Evolutionary conservation across 805 yeast species (phyloP).

Genomic region (Tetrapisispora arboricola): DNA sequence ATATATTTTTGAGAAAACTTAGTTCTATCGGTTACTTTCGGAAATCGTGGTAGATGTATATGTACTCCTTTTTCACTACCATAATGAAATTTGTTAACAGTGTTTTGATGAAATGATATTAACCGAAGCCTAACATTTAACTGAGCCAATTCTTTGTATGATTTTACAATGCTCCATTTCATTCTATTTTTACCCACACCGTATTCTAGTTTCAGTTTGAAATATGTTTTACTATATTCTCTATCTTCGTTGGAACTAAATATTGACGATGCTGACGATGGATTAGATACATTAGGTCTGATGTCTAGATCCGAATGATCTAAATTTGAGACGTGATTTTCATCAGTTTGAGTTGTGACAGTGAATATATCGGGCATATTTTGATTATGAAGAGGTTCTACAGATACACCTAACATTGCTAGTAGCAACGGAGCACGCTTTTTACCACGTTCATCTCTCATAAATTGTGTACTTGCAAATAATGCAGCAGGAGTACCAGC

Average conservation of each 20-base stretch:
- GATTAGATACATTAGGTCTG: not conserved
- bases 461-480: conserved; percentile 62
- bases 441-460: conserved; percentile 64
- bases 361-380: not conserved
- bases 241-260: conserved; percentile 3
- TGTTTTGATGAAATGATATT: conserved; percentile 36
- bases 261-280: conserved; percentile 1
- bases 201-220: conserved; percentile 71
- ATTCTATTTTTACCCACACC: conserved; percentile 75
- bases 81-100: conserved; percentile 21
- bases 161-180: conserved; percentile 71
- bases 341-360: conserved; percentile 29
- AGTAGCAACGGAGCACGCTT: conserved; percentile 76
- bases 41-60: conserved; percentile 25
- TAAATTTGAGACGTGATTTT: conserved; percentile 21
- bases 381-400: conserved; percentile 28
- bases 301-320: not conserved
- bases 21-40: conserved; percentile 14
- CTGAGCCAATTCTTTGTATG: conserved; percentile 57
- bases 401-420: conserved; percentile 57
- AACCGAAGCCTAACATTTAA: conserved; percentile 62
- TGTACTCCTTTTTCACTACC: conserved; percentile 19
- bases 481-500: conserved; percentile 68
- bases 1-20: not conserved
- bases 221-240: conserved; percentile 17